Conservation (phyloP, 208 protist species). For the Leishmania amazonensis region DNA sequence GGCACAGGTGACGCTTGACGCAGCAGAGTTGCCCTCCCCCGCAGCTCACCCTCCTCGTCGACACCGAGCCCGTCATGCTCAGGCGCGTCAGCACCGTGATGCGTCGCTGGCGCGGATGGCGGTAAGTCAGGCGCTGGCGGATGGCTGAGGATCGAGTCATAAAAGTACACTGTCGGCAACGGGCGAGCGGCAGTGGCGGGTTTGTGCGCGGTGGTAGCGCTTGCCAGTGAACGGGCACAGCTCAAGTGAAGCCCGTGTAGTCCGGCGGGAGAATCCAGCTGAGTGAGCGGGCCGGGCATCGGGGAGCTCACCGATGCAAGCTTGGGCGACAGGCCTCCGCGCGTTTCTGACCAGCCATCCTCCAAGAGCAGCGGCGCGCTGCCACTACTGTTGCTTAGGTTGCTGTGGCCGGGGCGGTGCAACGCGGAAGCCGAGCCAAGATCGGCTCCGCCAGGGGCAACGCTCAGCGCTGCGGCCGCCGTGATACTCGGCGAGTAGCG, state of each 20-base stretch:
- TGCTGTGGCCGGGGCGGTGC: background rate
- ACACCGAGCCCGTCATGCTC: too few relatives aligned
- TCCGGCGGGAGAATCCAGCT: conserved; percentile 8
- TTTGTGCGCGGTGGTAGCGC: background rate
- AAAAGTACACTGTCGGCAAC: conserved; percentile 53
- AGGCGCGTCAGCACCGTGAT: conserved; percentile 1
- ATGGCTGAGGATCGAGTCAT: conserved; percentile 38
- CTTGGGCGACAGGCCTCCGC: conserved; percentile 15
- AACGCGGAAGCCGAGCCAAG: background rate
- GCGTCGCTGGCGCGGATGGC: background rate
- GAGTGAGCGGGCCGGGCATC: background rate
- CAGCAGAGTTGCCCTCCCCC: conserved; percentile 3
- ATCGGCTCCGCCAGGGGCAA: background rate
- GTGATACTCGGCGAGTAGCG: conserved; percentile 28
- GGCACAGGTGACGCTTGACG: conserved; percentile 9
- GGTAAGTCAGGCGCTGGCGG: background rate
- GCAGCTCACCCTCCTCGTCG: background rate
- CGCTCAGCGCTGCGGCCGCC: conserved; percentile 3
- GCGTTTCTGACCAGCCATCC: conserved; percentile 26
- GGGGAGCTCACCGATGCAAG: conserved; percentile 6
- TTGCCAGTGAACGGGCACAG: background rate
- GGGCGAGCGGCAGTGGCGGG: conserved; percentile 3
- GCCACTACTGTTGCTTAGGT: background rate
- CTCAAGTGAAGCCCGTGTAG: background rate
- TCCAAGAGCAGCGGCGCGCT: conserved; percentile 14